These are phyloP conservation scores for Daldinia caldariorum DNA, from an alignment of 495 filamentous ascomycete genomes.

Conservation along the genomic window DNA sequence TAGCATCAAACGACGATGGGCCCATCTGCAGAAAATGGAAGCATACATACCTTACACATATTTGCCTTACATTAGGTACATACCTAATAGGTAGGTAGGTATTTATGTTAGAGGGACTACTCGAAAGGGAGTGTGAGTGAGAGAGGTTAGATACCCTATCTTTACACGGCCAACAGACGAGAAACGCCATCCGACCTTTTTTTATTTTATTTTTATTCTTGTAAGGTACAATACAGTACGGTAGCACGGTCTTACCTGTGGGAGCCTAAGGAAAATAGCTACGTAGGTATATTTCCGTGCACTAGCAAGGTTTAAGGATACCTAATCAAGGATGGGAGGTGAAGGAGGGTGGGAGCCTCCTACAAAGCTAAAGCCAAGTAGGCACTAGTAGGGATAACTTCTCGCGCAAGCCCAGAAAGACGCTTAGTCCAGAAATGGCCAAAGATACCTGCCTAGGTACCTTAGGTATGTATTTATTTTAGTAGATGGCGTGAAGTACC, in stretches of 20 bases:
- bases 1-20: conserved; percentile 39
- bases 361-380: conserved; percentile 23
- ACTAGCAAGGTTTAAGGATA: conserved; percentile 13
- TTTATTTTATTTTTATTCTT: neutral
- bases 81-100: neutral
- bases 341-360: conserved; percentile 6
- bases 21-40: conserved; percentile 41
- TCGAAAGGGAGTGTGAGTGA: conserved; percentile 1
- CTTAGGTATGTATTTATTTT: conserved; percentile 21
- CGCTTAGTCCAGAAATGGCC: conserved; percentile 23
- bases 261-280: neutral
- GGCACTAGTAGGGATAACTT: conserved; percentile 16
- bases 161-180: neutral
- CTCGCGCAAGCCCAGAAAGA: conserved; percentile 14
- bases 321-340: neutral
- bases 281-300: conserved; percentile 9
- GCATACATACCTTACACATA: conserved; percentile 17
- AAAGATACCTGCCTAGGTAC: too few relatives aligned
- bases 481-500: conserved; percentile 9
- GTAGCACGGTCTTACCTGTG: neutral
- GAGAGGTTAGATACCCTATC: neutral
- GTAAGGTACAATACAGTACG: neutral
- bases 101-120: too few relatives aligned
- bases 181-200: neutral
- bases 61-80: conserved; percentile 20